Percentiles rank a stretch among this genome's conserved stretches.
Evolutionary conservation across 257 asterid genomes (phyloP).

Genomic region (Przewalskia tangutica): DNA sequence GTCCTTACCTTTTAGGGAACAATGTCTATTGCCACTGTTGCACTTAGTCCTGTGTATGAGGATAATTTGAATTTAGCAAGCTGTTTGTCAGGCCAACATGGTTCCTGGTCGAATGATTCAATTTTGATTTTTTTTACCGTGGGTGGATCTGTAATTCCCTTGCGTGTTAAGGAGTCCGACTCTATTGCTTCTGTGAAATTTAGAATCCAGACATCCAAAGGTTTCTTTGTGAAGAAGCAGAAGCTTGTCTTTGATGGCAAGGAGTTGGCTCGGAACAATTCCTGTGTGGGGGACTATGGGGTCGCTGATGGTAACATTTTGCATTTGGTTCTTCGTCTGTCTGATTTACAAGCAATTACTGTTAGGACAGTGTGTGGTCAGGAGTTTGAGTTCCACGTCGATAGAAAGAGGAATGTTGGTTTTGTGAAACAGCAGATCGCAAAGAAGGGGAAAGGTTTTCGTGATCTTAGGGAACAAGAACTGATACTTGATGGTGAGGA

Average conservation of each 20-base stretch:
- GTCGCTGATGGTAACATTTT: slow-evolving; percentile 53
- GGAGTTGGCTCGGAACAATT: slow-evolving; percentile 58
- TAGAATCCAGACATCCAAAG: slow-evolving; percentile 45
- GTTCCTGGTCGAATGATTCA: slow-evolving; percentile 37
- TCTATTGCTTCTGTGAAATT: slow-evolving; percentile 75
- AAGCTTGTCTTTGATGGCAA: slow-evolving; percentile 68
- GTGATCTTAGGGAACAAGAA: slow-evolving; percentile 45
- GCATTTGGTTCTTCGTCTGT: slow-evolving; percentile 53
- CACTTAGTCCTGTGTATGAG: slow-evolving; percentile 53
- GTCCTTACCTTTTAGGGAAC: slow-evolving; percentile 24
- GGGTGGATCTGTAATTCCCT: slow-evolving; percentile 54
- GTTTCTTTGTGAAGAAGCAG: slow-evolving; percentile 61
- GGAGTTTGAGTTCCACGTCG: slow-evolving; percentile 56
- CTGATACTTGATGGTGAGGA: slow-evolving; percentile 54
- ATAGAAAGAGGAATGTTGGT: slow-evolving; percentile 49
- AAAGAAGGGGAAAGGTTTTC: slow-evolving; percentile 30
- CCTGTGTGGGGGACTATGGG: slow-evolving; percentile 54
- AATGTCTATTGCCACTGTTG: slow-evolving; percentile 71
- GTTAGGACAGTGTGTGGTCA: slow-evolving; percentile 63
- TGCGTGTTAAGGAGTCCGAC: slow-evolving; percentile 61
- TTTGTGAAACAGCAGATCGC: slow-evolving; percentile 67
- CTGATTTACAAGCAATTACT: slow-evolving; percentile 67
- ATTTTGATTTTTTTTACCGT: slow-evolving; percentile 54
- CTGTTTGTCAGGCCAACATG: slow-evolving; percentile 23
- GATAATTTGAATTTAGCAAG: slow-evolving; percentile 49